Evolutionary conservation across 2,329 filamentous ascomycete species (phyloP), one percentile per base, ranked within the genome.

Genomic region (Fusarium sp.): DNA sequence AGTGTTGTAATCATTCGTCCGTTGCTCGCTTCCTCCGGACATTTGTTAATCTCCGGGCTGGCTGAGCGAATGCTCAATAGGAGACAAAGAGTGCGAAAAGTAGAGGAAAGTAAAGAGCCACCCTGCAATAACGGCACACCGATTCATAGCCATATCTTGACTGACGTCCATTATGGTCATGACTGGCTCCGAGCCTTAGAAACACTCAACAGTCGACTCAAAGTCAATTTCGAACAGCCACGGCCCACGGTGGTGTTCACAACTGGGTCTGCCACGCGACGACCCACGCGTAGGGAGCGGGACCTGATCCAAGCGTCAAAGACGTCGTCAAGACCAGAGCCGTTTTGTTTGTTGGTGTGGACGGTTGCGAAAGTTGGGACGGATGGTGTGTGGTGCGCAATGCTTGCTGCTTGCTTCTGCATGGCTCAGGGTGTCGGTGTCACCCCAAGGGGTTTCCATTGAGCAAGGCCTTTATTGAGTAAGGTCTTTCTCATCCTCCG

Each of bases 221-320:
- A 72, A 76, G 70, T 72, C 60, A 76, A 75, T 65, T 68, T 71
- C 71, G 65, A 71, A 69, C 56, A 73, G 69, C 59, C 43, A 62
- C 62, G 63, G 66, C 64, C 70, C 75, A 74, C 56, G 67, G 60
- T 64, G 68, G 70, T 64, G 69, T 62, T 70, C 67, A 66, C 64
- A 72, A 65, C 69, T 76, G 65, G 74, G 74, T 75, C 71, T 64
- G 65, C 77, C 77, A 79, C 76, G 77, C 77, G 77, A 79, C 69
- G 70, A 75, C 77, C 76, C 77, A 79, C 66, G 73, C 67, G 64
- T 59, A 68, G 66, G 75, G 73, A 75, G 70, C 73, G 68, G 66
- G 58, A 72, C 57, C 43, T 74, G 76, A 72, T 74, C 76, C 71
- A 77, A 78, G 77, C 74, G 75, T 69, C 58, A 39, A 56, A 67